These are phyloP conservation scores for Fimicolochytrium jonesii DNA, from an alignment of 192 early-diverging fungal species.

Conservation along the genomic window DNA sequence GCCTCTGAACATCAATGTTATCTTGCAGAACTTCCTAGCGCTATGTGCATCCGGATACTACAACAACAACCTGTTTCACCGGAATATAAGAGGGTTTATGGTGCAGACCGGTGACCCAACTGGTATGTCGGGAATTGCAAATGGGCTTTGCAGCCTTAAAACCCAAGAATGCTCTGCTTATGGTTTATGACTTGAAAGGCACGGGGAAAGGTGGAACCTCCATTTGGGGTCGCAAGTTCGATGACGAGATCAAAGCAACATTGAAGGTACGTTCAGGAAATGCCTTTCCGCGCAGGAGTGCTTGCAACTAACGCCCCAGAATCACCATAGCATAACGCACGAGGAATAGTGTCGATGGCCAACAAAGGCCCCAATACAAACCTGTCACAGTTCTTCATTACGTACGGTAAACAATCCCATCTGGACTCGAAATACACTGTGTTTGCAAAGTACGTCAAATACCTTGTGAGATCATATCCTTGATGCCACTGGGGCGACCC, in stretches of 20 bases:
- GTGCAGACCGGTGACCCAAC: constrained; percentile 55
- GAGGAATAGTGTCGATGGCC: constrained; percentile 90
- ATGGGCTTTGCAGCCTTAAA: constrained; percentile 54
- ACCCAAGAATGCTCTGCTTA: too few relatives aligned
- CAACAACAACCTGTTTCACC: constrained; percentile 82
- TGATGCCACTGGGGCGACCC: neutral
- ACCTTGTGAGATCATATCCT: neutral
- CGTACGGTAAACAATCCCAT: constrained; percentile 79
- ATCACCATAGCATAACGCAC: constrained; percentile 65
- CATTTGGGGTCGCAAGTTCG: constrained; percentile 43
- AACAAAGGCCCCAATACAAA: constrained; percentile 88
- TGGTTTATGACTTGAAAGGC: too few relatives aligned
- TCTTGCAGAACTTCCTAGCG: constrained; percentile 86
- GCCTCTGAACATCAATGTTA: neutral
- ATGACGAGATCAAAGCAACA: constrained; percentile 51
- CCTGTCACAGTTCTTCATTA: constrained; percentile 71
- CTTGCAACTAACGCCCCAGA: too few relatives aligned
- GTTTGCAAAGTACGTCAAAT: constrained; percentile 68
- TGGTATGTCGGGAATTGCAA: too few relatives aligned
- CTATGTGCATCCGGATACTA: constrained; percentile 94
- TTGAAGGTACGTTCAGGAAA: constrained; percentile 61
- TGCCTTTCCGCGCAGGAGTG: too few relatives aligned
- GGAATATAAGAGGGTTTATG: constrained; percentile 58
- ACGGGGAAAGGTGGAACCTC: constrained; percentile 47
- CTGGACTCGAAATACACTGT: constrained; percentile 89